Base-by-base conservation (phyloP, 768 basidiomycete species). In the Leccinum subtestaceum region DNA sequence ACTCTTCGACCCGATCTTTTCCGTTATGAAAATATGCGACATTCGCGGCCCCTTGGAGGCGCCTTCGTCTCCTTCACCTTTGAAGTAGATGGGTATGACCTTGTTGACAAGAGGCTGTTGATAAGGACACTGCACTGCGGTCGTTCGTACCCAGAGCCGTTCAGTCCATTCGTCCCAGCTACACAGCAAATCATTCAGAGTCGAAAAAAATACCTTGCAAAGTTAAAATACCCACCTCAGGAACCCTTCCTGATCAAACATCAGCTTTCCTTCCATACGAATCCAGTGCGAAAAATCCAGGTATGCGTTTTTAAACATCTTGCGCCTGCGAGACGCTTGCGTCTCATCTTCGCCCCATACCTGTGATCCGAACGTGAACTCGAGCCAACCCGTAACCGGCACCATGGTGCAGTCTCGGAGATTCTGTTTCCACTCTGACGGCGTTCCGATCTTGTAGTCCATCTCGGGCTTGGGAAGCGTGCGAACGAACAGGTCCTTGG, bases 241-340 rank as follows among this genome's bases (percentile, higher is more conserved):
- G 11, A 21, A 23, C 2, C 25, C 32, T 11, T 51, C 46, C 13
- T 6, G 59, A 50, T 21, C 47, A 53, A 19, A 27, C n/a, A 2
- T 19, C 19, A 68, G 27, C 19, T 57, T 49, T 11, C 11, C 31
- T 7, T 53, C 32, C 63, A 67, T 67, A 5, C 51, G 48, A n/a
- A 61, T 11, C 60, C 63, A 62, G 27, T 67, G 62, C 10, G 55
- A 67, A 15, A 66, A 59, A 17, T 58, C 52, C 8, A 64, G 1
- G 29, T 59, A 62, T 0, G 60, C 62, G 23, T 63, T 27, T 27
- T 58, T 1, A 21, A 69, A 61, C 8, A 2, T 34, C 3, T 46
- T 10, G 23, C 53, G 57, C 25, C 56, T 57, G 5, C 46, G 2
- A 13, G 45, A 53, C 38, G 46, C 10, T 10, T 53, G 34, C 10